These are phyloP conservation scores for Staphylotrichum longicolle DNA, from an alignment of 495 filamentous ascomycete species.

Conservation along the genomic window DNA sequence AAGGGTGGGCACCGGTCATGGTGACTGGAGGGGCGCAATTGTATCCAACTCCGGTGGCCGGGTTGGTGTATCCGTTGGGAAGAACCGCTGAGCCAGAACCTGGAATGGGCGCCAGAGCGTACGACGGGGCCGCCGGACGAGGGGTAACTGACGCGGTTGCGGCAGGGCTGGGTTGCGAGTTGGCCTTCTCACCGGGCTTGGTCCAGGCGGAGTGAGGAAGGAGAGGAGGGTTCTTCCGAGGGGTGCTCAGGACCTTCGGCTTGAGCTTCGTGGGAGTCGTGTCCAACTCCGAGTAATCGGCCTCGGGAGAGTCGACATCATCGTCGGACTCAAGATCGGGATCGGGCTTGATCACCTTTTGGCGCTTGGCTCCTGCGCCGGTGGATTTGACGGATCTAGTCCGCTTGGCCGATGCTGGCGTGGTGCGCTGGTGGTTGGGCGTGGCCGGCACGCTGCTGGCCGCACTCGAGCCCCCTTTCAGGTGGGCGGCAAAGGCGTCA, in stretches of 20 bases:
- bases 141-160: background rate
- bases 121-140: background rate
- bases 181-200: background rate
- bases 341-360: constrained; percentile 15
- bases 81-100: background rate
- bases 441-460: constrained; percentile 9
- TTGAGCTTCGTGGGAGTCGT: constrained; percentile 16
- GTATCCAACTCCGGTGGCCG: background rate
- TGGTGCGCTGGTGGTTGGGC: background rate
- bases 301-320: constrained; percentile 28
- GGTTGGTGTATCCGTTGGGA: constrained; percentile 8
- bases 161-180: background rate
- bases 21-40: background rate
- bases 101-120: constrained; percentile 2
- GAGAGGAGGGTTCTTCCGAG: background rate
- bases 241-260: background rate
- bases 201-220: constrained; percentile 1
- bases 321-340: constrained; percentile 15
- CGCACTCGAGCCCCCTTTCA: constrained; percentile 5
- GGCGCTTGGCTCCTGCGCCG: constrained; percentile 21
- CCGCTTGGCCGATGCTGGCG: constrained; percentile 1
- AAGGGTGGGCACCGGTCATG: background rate
- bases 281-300: constrained; percentile 32
- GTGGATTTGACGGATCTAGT: constrained; percentile 14
- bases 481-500: constrained; percentile 13